Evolutionary conservation across 352 stramenopile genomes (phyloP).

Genomic region (Phytophthora hybrid): DNA sequence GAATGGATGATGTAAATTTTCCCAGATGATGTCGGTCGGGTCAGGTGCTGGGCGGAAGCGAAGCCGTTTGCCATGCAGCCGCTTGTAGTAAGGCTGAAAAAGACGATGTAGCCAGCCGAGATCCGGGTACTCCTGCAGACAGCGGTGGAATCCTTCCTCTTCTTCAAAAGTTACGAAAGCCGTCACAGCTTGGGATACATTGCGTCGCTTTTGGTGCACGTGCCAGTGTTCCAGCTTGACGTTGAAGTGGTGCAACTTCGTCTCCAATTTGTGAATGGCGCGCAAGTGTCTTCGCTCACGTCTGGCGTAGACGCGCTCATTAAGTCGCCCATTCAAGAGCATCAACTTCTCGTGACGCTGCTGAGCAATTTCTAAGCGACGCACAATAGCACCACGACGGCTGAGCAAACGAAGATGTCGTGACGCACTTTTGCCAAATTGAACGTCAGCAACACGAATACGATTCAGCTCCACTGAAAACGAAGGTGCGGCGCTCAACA

Average conservation of each 20-base stretch:
- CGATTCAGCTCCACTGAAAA: conserved; percentile 70
- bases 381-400: conserved; percentile 67
- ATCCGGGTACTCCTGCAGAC: conserved; percentile 79
- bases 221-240: conserved; percentile 57
- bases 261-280: conserved; percentile 53
- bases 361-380: conserved; percentile 66
- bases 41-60: conserved; percentile 76
- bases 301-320: conserved; percentile 48
- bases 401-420: conserved; percentile 68
- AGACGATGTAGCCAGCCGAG: conserved; percentile 76
- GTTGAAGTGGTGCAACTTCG: conserved; percentile 55
- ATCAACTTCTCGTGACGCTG: conserved; percentile 78
- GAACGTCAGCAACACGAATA: conserved; percentile 77
- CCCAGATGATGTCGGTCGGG: conserved; percentile 88
- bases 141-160: conserved; percentile 83
- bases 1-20: conserved; percentile 80
- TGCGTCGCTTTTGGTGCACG: conserved; percentile 39
- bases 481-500: conserved; percentile 58
- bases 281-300: conserved; percentile 57
- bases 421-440: conserved; percentile 77
- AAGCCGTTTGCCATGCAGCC: conserved; percentile 75
- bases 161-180: conserved; percentile 89
- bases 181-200: conserved; percentile 67
- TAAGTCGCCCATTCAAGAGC: conserved; percentile 55
- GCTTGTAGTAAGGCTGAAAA: conserved; percentile 73